Conservation (phyloP, 129 eudicot species). For the Sambucus nigra region DNA sequence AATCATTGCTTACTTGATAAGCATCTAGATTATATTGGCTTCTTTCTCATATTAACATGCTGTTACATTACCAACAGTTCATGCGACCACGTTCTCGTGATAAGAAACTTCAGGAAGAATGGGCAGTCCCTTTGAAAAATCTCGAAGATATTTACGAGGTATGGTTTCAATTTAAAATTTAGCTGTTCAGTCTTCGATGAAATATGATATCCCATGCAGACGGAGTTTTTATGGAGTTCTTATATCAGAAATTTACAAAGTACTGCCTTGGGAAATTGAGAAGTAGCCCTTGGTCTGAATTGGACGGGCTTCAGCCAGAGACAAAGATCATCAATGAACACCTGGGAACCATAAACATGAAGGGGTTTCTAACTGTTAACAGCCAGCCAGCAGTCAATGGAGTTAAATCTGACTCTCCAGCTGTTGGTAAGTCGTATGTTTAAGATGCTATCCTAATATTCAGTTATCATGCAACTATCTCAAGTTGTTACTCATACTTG, state of each 20-base stretch:
- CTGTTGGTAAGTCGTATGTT: slow-evolving; percentile 57
- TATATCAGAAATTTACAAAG: slow-evolving; percentile 60
- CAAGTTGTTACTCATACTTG: too few relatives aligned
- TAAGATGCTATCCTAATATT: neutral
- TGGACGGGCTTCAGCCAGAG: slow-evolving; percentile 92
- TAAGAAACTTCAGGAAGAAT: slow-evolving; percentile 81
- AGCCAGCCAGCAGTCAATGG: slow-evolving; percentile 97
- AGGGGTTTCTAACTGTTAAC: slow-evolving; percentile 87
- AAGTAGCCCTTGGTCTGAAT: slow-evolving; percentile 93
- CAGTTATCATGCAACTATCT: too few relatives aligned
- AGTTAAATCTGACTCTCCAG: slow-evolving; percentile 65
- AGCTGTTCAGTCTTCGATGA: neutral
- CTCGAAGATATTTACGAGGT: slow-evolving; percentile 85
- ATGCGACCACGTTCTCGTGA: slow-evolving; percentile 89
- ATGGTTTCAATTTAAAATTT: slow-evolving; percentile 8
- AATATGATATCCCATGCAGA: neutral
- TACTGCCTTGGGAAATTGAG: slow-evolving; percentile 79
- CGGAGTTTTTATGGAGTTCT: slow-evolving; percentile 7
- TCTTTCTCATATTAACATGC: slow-evolving; percentile 6
- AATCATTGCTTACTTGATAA: neutral
- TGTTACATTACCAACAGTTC: slow-evolving; percentile 46
- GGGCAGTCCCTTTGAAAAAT: slow-evolving; percentile 72
- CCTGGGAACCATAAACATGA: slow-evolving; percentile 51
- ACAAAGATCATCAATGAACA: slow-evolving; percentile 76
- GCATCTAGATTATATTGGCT: neutral